Percentiles rank a stretch among this genome's conserved stretches.
Conservation (phyloP, 2,329 filamentous ascomycete species). For the Aspergillus glaucus region DNA sequence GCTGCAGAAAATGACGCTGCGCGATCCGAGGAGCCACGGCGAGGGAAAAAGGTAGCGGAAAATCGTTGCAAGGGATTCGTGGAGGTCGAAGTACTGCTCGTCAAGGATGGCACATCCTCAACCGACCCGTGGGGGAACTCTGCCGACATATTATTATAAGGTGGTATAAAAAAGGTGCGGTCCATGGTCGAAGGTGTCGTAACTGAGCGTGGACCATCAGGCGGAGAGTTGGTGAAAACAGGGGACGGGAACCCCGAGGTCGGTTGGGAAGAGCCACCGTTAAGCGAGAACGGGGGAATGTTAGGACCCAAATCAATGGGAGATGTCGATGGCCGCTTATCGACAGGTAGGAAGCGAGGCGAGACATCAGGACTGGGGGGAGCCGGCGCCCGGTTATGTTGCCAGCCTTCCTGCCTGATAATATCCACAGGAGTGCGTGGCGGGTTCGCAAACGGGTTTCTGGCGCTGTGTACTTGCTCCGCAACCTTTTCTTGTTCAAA, state of each 20-base stretch:
- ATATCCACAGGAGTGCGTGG: constrained; percentile 24
- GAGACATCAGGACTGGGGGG: constrained; percentile 32
- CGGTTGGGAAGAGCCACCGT: constrained; percentile 29
- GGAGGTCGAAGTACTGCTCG: constrained; percentile 44
- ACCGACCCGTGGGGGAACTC: constrained; percentile 38
- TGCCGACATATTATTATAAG: constrained; percentile 28
- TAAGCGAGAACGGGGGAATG: constrained; percentile 36
- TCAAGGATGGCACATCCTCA: constrained; percentile 46
- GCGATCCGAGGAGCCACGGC: constrained; percentile 39
- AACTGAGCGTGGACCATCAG: constrained; percentile 37
- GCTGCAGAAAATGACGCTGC: constrained; percentile 40
- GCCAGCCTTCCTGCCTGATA: constrained; percentile 24
- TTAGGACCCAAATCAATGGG: constrained; percentile 34
- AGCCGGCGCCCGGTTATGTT: constrained; percentile 10
- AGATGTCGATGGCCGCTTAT: constrained; percentile 38
- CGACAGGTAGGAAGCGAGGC: constrained; percentile 29
- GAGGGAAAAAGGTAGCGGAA: constrained; percentile 38
- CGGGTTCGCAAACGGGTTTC: constrained; percentile 17
- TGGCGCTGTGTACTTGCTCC: constrained; percentile 10
- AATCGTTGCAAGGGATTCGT: constrained; percentile 39
- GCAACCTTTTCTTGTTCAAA: constrained; percentile 2
- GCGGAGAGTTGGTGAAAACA: constrained; percentile 34
- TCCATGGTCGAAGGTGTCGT: constrained; percentile 39
- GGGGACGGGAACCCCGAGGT: constrained; percentile 43
- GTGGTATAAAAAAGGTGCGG: constrained; percentile 31